Base-by-base conservation (phyloP, 139 green algal genomes). In the Picochlorum sp. region DNA sequence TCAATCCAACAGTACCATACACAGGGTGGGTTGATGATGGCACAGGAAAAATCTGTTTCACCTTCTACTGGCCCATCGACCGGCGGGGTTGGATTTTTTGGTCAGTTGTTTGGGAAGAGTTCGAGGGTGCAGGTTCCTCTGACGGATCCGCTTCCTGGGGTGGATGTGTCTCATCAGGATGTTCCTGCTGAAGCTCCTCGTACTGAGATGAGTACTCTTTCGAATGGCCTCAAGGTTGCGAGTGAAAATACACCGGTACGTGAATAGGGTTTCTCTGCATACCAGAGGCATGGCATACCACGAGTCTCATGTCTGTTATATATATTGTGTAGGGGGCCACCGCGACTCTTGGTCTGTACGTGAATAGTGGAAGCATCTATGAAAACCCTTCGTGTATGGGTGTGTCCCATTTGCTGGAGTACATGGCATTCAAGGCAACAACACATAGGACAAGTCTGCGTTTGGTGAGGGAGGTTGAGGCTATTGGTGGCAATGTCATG, bases 371-470 rank as follows among this genome's bases (percentile, higher is more conserved):
- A 24, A 87, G 75, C 69, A 85, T 90, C 24, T 89, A 89, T 28
- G 87, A 94, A 70, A 80, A 60, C 10, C 46, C 68, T 5, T n/a
- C 51, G n/a, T 78, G 69, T 41, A 81, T 77, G 56, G 84, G 84
- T 84, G 71, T 63, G 16, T 91, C 84, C 8, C 89, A 96, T 44
- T 49, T 97, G 62, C 69, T 98, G 56, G 92, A 98, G 67, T 91
- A 89, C 68, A 83, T 96, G 74, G 89, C 90, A 4, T 98, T 96
- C 69, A 96, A 95, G 65, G 72, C 80, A 69, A 96, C 89, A 2
- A 62, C 49, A 28, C 85, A 94, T 74, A 73, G 89, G 23, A 90
- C 78, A 5, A 72, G 85, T 63, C 84, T 94, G 71, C 76, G 87
- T 7, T 57, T 94, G 10, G 69, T 85, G 14, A 80, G 87, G 0